Evolutionary conservation across 2,329 filamentous ascomycete genomes (phyloP), one percentile per base, ranked within the genome.

Genomic region (Capronia coronata): DNA sequence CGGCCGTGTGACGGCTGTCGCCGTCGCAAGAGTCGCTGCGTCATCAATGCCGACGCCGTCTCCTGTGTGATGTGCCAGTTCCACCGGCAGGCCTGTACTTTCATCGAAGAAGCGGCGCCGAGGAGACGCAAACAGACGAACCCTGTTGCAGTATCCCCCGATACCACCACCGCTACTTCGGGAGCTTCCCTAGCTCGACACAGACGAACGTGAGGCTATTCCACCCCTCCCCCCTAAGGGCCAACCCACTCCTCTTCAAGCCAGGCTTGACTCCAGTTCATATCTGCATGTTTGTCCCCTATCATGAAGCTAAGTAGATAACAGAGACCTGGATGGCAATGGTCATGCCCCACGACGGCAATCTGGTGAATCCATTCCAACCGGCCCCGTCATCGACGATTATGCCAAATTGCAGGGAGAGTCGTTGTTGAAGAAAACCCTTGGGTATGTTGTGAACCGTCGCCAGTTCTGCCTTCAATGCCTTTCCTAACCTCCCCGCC

Each of bases 81-180:
- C 47, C 59, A 59, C 52, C 52, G 55, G 18, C 57, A 58, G 43
- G 42, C 55, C 18, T 61, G 57, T 51, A 59, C 57, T 43, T 59
- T 57, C 51, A 49, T 57, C 44, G 59, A 61, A 44, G 57, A 59
- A 16, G 50, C 56, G 32, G 51, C 48, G 41, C 57, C 59, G 19
- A 53, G 59, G 46, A 50, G 51, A 49, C 51, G 54, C 22, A 52
- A 51, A 45, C 52, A 49, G 16, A 39, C 45, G 25, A 52, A 56
- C 46, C 42, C 46, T 41, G 25, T 30, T 29, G 11, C 46, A 25
- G n/a, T 23, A 37, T 37, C 34, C 18, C 21, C 47, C 23, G 47
- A 42, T 55, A 34, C 32, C 22, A 51, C 35, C 43, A 39, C 44
- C 37, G 45, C 40, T 39, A 27, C 48, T 21, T 50, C 52, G 41